phyloP scores from a whole-genome alignment of 495 filamentous ascomycete species.

The Neurospora intermedia region DNA sequence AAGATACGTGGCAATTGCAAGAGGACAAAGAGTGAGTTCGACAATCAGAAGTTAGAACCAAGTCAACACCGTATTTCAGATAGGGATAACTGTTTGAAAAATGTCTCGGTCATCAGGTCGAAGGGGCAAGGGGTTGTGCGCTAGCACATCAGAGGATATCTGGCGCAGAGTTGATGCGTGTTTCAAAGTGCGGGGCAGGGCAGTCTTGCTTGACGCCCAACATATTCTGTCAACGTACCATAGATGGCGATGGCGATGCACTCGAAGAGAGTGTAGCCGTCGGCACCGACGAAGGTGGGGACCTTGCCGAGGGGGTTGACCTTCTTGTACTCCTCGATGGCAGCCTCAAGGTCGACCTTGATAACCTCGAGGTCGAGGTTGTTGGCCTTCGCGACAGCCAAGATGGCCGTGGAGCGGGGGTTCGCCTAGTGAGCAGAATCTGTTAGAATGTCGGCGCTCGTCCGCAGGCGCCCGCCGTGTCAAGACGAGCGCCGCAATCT shows the following conservation, averaged over 20 bases:
- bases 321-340: slow-evolving; percentile 66
- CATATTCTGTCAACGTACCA: slow-evolving; percentile 50
- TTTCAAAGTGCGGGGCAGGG: slow-evolving; percentile 15
- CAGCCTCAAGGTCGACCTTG: slow-evolving; percentile 49
- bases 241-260: slow-evolving; percentile 94
- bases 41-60: slow-evolving; percentile 48
- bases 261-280: slow-evolving; percentile 86
- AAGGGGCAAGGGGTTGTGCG: slow-evolving; percentile 4
- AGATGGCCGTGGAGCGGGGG: slow-evolving; percentile 76
- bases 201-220: slow-evolving; percentile 1
- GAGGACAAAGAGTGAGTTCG: slow-evolving; percentile 9
- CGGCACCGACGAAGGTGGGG: slow-evolving; percentile 82
- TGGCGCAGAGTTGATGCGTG: not conserved
- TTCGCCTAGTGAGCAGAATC: slow-evolving; percentile 51
- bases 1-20: slow-evolving; percentile 11
- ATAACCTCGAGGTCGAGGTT: slow-evolving; percentile 81
- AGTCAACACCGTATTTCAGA: slow-evolving; percentile 81
- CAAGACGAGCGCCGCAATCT: slow-evolving; percentile 3
- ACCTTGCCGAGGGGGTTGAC: slow-evolving; percentile 81
- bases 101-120: slow-evolving; percentile 65
- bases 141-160: not conserved
- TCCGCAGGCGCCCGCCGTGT: not conserved
- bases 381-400: slow-evolving; percentile 92
- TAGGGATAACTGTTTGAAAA: slow-evolving; percentile 95
- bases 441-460: not conserved